phyloP scores from a whole-genome alignment of 768 basidiomycete genomes.

The Lactarius pseudohatsudake region DNA sequence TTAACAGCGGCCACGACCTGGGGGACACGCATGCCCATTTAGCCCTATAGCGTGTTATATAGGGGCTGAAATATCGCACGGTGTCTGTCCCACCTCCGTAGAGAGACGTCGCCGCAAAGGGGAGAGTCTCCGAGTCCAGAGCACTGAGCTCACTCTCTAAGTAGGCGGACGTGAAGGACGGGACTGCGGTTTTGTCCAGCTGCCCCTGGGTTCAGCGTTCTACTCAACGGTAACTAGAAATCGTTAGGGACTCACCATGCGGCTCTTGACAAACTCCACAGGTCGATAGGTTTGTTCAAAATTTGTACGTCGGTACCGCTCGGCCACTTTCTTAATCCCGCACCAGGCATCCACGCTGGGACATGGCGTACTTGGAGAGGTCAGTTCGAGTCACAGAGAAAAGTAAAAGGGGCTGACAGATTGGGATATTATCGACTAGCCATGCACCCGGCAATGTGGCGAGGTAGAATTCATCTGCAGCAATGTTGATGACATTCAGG shows the following conservation, averaged over 20 bases:
- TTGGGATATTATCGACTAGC: constrained; percentile 18
- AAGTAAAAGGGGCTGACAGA: neutral
- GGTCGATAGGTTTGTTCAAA: constrained; percentile 23
- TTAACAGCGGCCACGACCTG: constrained; percentile 25
- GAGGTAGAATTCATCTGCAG: constrained; percentile 22
- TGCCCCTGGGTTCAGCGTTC: neutral
- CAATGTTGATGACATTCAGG: constrained; percentile 15
- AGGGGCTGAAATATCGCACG: neutral
- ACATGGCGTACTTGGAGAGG: constrained; percentile 19
- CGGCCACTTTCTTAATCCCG: constrained; percentile 25
- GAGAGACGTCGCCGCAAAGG: constrained; percentile 16
- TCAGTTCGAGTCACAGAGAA: neutral
- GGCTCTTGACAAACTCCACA: constrained; percentile 26
- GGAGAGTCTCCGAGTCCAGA: constrained; percentile 10
- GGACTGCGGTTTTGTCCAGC: constrained; percentile 7
- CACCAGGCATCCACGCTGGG: constrained; percentile 31
- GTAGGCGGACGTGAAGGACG: constrained; percentile 13
- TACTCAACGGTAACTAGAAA: neutral
- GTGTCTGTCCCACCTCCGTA: constrained; percentile 25
- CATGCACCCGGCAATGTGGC: constrained; percentile 18
- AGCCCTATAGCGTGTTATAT: neutral
- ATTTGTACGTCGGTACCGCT: constrained; percentile 14
- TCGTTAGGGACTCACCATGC: constrained; percentile 19
- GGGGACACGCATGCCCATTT: neutral
- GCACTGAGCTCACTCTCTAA: constrained; percentile 1